These are phyloP conservation scores for Eimeria falciformis DNA, from an alignment of 169 alveolate genomes.

Conservation along the genomic window DNA sequence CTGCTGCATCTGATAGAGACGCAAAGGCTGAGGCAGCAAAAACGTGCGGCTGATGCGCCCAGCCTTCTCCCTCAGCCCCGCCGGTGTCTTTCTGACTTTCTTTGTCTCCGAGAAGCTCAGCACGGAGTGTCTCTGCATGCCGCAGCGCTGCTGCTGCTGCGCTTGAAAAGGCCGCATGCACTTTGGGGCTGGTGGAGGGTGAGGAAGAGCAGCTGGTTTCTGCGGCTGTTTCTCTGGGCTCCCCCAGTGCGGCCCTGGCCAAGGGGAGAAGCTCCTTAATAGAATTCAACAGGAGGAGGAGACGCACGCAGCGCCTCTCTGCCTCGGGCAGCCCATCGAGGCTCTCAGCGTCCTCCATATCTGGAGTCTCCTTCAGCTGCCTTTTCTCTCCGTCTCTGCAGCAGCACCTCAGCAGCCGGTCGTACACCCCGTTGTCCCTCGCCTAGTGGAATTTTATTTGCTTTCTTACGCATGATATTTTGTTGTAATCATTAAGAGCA, in stretches of 20 bases:
- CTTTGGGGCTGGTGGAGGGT: neutral
- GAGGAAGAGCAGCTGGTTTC: neutral
- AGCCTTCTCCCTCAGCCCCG: neutral
- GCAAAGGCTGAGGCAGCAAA: neutral
- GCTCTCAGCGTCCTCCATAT: neutral
- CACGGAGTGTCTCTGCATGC: neutral
- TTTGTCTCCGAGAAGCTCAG: neutral
- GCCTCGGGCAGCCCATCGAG: neutral
- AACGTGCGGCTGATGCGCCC: neutral
- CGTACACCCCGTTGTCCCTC: no score
- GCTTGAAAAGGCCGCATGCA: neutral
- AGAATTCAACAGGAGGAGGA: neutral
- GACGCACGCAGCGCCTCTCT: neutral
- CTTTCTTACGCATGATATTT: no score
- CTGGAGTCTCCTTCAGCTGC: no score
- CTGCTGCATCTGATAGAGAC: neutral
- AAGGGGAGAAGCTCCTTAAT: neutral
- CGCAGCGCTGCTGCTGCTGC: neutral
- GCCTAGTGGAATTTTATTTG: no score
- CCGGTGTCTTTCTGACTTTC: neutral
- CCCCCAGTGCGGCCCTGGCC: neutral
- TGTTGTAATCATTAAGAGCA: no score
- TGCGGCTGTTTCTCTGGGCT: neutral
- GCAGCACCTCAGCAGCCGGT: no score
- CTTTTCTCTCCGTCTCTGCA: no score